Percentiles rank a stretch among this genome's conserved stretches.
Evolutionary conservation across 2,329 filamentous ascomycete species (phyloP).

Genomic region (Alternaria ventricosa): DNA sequence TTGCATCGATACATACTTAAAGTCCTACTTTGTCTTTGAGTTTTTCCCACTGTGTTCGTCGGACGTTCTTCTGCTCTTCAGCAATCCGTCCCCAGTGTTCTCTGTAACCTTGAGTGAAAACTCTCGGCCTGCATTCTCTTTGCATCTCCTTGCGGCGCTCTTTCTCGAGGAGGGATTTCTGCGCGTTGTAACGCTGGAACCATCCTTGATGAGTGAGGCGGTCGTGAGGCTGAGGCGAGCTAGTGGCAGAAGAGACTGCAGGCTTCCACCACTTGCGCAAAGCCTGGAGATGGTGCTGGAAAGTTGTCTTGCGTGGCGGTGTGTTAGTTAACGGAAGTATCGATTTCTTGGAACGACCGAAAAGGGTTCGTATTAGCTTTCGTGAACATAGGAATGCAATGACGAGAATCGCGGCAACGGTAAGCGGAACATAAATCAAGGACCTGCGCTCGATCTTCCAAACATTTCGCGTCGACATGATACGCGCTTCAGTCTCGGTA

Average conservation of each 20-base stretch:
- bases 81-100: slow-evolving; percentile 2
- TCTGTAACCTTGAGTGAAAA: neutral
- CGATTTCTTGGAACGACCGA: neutral
- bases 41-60: slow-evolving; percentile 5
- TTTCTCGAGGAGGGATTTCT: neutral
- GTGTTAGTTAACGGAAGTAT: slow-evolving; percentile 1
- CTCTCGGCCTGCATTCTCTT: neutral
- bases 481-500: neutral
- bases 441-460: neutral
- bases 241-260: neutral
- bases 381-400: neutral
- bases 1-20: neutral
- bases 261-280: slow-evolving; percentile 17
- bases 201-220: neutral
- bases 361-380: neutral
- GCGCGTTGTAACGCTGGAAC: neutral
- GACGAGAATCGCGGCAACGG: neutral
- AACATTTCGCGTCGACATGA: neutral
- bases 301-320: neutral
- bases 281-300: slow-evolving; percentile 3
- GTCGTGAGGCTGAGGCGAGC: neutral
- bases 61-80: slow-evolving; percentile 6
- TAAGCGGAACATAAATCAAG: neutral
- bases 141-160: neutral
- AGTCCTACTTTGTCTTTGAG: neutral